Evolutionary conservation across 768 basidiomycete species (phyloP).

Genomic region (Macrolepiota albuminosa): DNA sequence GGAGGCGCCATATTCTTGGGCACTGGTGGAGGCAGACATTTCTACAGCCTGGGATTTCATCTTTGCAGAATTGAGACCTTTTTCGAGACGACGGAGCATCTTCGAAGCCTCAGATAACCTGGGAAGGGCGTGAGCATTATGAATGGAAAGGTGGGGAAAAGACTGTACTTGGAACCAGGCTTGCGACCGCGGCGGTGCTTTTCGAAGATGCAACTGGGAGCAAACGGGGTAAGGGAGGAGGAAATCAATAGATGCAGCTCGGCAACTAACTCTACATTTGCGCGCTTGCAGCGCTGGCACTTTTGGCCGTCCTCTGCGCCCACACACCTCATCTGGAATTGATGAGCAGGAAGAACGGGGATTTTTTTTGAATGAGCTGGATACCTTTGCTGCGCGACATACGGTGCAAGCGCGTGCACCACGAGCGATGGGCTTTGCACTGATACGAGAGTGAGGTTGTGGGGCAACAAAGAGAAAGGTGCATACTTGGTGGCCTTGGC

Average conservation of each 20-base stretch:
- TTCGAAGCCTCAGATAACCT: constrained; percentile 88
- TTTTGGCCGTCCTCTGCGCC: constrained; percentile 82
- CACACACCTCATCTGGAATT: constrained; percentile 81
- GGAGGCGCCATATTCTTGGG: constrained; percentile 18
- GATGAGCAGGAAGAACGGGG: constrained; percentile 13
- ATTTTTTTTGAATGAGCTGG: neutral
- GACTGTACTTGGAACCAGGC: constrained; percentile 78
- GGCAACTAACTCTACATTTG: constrained; percentile 62
- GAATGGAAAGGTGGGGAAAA: constrained; percentile 8
- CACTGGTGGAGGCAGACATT: constrained; percentile 26
- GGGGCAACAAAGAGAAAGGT: neutral
- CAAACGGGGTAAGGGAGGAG: constrained; percentile 5
- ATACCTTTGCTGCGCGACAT: constrained; percentile 79
- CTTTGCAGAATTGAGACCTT: constrained; percentile 73
- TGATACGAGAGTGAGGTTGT: constrained; percentile 4
- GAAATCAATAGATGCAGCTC: constrained; percentile 1
- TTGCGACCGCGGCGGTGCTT: constrained; percentile 87
- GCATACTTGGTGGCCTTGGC: constrained; percentile 28
- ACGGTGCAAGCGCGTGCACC: constrained; percentile 75
- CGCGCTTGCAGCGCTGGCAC: constrained; percentile 82
- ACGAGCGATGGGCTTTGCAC: constrained; percentile 43
- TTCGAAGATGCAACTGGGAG: constrained; percentile 72
- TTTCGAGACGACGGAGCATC: constrained; percentile 83
- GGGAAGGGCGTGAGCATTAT: constrained; percentile 4
- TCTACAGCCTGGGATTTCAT: constrained; percentile 55